These are phyloP conservation scores for Phyllosticta ampelicida DNA, from an alignment of 2,329 filamentous ascomycete genomes.

Conservation along the genomic window DNA sequence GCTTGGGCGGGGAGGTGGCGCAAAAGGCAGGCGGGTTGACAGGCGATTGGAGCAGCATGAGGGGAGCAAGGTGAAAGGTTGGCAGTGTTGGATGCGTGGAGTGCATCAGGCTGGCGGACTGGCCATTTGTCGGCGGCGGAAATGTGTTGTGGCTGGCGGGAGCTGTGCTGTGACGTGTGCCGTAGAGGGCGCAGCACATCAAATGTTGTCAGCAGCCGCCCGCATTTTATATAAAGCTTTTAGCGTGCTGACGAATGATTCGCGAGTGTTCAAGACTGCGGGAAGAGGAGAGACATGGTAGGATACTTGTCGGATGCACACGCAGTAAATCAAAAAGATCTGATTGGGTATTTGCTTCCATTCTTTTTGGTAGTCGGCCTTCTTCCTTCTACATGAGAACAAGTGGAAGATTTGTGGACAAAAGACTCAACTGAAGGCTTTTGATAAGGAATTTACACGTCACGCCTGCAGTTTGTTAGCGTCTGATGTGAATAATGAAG, in stretches of 20 bases:
- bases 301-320: not conserved
- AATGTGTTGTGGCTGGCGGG: not conserved
- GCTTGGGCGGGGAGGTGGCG: not conserved
- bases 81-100: not conserved
- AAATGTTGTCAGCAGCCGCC: not conserved
- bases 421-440: not conserved
- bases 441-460: not conserved
- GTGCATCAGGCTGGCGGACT: not conserved
- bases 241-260: not conserved
- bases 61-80: not conserved
- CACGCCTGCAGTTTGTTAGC: constrained; percentile 1
- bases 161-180: not conserved
- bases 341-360: not conserved
- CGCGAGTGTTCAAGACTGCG: not conserved
- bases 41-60: not conserved
- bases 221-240: not conserved
- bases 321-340: not conserved
- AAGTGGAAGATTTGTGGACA: not conserved
- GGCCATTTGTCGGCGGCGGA: not conserved
- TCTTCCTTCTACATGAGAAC: not conserved
- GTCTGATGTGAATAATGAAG: not conserved
- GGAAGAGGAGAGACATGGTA: not conserved
- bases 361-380: not conserved
- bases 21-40: not conserved
- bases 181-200: not conserved